Evolutionary conservation across 2,329 filamentous ascomycete species (phyloP).

Genomic region (Mycogone perniciosa): DNA sequence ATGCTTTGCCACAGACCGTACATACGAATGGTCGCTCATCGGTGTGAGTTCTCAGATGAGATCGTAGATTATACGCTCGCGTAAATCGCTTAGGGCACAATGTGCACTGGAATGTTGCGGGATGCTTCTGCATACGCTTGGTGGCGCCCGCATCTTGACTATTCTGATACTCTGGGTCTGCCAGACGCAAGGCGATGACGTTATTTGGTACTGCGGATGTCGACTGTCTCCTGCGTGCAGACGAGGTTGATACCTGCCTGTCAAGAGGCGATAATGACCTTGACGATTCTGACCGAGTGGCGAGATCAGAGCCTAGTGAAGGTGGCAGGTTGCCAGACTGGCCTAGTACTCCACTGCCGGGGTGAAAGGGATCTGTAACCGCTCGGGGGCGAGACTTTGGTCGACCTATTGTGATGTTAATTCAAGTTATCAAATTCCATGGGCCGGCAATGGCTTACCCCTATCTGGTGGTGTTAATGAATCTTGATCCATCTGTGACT

Average conservation of each 20-base stretch:
- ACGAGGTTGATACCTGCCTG: constrained; percentile 36
- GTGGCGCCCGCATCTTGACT: constrained; percentile 53
- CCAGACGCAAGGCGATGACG: constrained; percentile 77
- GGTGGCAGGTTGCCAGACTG: constrained; percentile 42
- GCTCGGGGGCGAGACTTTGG: constrained; percentile 46
- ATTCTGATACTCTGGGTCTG: constrained; percentile 77
- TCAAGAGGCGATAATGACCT: constrained; percentile 56
- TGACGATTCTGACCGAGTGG: constrained; percentile 41
- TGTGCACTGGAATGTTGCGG: constrained; percentile 90
- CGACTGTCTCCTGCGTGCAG: constrained; percentile 47
- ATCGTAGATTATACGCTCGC: constrained; percentile 90
- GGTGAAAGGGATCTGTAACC: constrained; percentile 55
- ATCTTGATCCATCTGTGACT: constrained; percentile 62
- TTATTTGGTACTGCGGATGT: constrained; percentile 58
- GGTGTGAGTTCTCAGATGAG: constrained; percentile 91
- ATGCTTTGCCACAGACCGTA: constrained; percentile 93
- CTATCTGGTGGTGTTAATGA: constrained; percentile 76
- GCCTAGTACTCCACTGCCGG: constrained; percentile 35
- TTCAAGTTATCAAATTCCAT: not conserved
- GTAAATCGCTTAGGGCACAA: constrained; percentile 95
- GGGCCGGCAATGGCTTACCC: constrained; percentile 38
- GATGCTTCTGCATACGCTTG: constrained; percentile 94
- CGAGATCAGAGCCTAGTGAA: constrained; percentile 40
- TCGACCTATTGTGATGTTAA: constrained; percentile 33
- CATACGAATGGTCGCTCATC: constrained; percentile 97